Evolutionary conservation across 495 filamentous ascomycete species (phyloP).

Genomic region (Neurospora tetrasperma): DNA sequence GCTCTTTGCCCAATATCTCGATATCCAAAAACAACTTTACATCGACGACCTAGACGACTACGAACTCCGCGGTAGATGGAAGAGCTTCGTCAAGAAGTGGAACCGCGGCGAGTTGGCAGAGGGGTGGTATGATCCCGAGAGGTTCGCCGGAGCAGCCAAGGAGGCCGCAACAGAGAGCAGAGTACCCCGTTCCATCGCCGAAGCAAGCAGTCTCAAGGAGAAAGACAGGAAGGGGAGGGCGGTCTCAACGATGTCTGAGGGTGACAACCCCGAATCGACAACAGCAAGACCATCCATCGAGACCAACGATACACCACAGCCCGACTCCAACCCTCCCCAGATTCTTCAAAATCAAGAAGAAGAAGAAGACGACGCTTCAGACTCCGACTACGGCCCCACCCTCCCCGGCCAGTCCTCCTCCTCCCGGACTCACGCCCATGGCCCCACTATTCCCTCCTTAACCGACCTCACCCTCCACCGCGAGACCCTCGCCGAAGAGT

Average conservation of each 20-base stretch:
- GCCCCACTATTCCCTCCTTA: slow-evolving; percentile 64
- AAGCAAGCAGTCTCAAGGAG: neutral
- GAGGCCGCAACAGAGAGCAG: neutral
- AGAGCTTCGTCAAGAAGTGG: slow-evolving; percentile 88
- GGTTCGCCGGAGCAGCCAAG: slow-evolving; percentile 38
- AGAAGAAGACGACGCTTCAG: slow-evolving; percentile 41
- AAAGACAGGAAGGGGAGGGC: neutral
- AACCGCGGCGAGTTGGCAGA: slow-evolving; percentile 86
- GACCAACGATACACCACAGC: neutral
- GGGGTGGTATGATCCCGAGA: slow-evolving; percentile 83
- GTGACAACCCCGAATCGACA: neutral
- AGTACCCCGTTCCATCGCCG: neutral
- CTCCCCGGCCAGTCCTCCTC: slow-evolving; percentile 34
- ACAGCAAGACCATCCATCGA: neutral
- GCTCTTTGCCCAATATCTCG: slow-evolving; percentile 78
- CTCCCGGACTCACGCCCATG: slow-evolving; percentile 28
- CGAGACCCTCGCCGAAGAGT: slow-evolving; percentile 41
- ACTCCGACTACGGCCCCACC: slow-evolving; percentile 61
- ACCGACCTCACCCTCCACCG: slow-evolving; percentile 62
- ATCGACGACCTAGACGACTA: slow-evolving; percentile 54
- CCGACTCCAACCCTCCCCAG: neutral
- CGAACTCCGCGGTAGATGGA: slow-evolving; percentile 79
- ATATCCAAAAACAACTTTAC: slow-evolving; percentile 70
- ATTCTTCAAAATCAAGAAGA: slow-evolving; percentile 6
- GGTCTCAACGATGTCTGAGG: neutral